Conservation (phyloP, 2,329 filamentous ascomycete species). For the Ceratocystis alfenasii region DNA sequence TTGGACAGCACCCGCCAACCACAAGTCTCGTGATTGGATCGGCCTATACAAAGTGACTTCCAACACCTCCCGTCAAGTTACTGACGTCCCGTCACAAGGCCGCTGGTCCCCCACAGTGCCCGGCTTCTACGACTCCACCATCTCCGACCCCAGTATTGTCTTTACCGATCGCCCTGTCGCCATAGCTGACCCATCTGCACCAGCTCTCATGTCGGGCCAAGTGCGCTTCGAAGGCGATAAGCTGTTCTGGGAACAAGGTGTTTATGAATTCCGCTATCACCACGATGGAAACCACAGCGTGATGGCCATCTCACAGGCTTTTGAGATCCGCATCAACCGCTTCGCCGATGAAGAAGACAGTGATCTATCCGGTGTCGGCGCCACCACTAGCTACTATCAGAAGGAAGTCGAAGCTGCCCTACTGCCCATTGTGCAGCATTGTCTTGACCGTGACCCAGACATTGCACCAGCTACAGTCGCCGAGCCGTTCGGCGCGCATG, state of each 20-base stretch:
- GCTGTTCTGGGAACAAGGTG: slow-evolving; percentile 91
- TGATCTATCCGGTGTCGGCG: slow-evolving; percentile 25
- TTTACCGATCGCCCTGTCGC: slow-evolving; percentile 50
- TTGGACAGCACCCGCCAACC: slow-evolving; percentile 80
- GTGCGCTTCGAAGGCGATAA: slow-evolving; percentile 85
- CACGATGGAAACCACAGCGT: slow-evolving; percentile 86
- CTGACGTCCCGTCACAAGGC: slow-evolving; percentile 72
- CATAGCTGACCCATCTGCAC: slow-evolving; percentile 35
- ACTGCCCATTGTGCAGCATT: slow-evolving; percentile 76
- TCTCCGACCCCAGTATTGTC: slow-evolving; percentile 65
- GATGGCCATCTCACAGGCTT: slow-evolving; percentile 86
- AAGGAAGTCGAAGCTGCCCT: slow-evolving; percentile 63
- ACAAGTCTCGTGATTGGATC: slow-evolving; percentile 88
- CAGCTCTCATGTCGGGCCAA: slow-evolving; percentile 59
- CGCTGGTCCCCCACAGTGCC: slow-evolving; percentile 76
- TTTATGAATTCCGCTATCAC: slow-evolving; percentile 95
- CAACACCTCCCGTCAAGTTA: slow-evolving; percentile 74
- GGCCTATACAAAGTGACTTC: slow-evolving; percentile 93
- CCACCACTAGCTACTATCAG: slow-evolving; percentile 45
- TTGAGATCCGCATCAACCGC: slow-evolving; percentile 72
- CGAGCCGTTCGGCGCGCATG: slow-evolving; percentile 71
- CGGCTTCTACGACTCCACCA: slow-evolving; percentile 62
- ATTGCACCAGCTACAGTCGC: slow-evolving; percentile 71
- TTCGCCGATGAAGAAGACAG: slow-evolving; percentile 67
- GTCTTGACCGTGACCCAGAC: slow-evolving; percentile 81